Evolutionary conservation across 805 yeast species (phyloP), one percentile per base, ranked within the genome.

Genomic region (Pichia nakasei): DNA sequence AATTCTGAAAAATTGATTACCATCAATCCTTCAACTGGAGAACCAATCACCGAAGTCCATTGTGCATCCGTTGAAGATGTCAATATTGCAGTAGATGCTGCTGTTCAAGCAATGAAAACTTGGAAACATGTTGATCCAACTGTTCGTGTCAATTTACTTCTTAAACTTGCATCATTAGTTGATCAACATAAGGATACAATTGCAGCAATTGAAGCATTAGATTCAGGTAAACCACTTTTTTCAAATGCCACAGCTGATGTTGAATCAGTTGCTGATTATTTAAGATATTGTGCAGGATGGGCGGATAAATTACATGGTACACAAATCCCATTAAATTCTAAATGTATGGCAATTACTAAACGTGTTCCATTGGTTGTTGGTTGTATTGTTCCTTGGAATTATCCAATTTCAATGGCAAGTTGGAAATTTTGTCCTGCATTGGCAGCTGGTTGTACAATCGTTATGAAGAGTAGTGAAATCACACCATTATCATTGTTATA

Each of bases 361-460:
- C 80, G 79, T 51, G 84, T 82, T 61, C 82, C 86, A 6, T 59
- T 68, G 41, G 83, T 80, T 32, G 78, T 81, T 53, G 85, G 79
- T 12, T 80, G 78, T 59, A 76, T 80, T 52, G 76, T 80, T 45
- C 86, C 86, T 29, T 80, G 86, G 85, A 80, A 80, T 65, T 80
- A 76, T 58, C 85, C 86, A 26, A 60, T 80, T 52, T 66, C 72
- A 27, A 81, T 82, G 87, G 78, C 83, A 15, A 71, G 84, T 21
- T 84, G 93, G 93, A 83, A 84, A 62, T 68, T 84, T 56, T 86
- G 84, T 22, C 91, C 91, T 20, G 93, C 94, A 9, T 65, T 84
- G 50, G 87, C 89, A 35, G 81, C 85, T 42, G 93, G 93, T 43
- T 83, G 85, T 63, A 72, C 77, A 13, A 73, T 82, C 38, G 77